These are phyloP conservation scores for Podospora comata DNA, from an alignment of 495 filamentous ascomycete species.

Conservation along the genomic window DNA sequence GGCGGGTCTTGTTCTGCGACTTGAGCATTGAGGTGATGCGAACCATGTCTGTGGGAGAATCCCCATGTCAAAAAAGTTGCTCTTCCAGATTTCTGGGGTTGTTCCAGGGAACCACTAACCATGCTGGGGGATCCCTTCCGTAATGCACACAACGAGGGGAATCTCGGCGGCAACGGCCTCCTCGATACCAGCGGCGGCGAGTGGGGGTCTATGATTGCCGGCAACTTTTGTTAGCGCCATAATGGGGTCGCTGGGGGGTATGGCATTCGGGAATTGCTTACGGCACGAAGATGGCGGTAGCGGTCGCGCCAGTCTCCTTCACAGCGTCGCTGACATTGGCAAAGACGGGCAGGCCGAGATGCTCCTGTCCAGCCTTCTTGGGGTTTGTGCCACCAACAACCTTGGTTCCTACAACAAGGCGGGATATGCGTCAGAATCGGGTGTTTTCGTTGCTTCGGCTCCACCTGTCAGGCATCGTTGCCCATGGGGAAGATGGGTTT, in stretches of 20 bases:
- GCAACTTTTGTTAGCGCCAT: slow-evolving; percentile 7
- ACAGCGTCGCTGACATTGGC: slow-evolving; percentile 83
- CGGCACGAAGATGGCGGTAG: slow-evolving; percentile 97
- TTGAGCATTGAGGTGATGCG: slow-evolving; percentile 98
- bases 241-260: background rate
- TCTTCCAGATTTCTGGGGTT: background rate
- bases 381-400: slow-evolving; percentile 98
- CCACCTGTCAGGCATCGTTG: background rate
- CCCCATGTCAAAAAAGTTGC: slow-evolving; percentile 15
- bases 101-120: slow-evolving; percentile 50
- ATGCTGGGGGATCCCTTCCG: slow-evolving; percentile 96
- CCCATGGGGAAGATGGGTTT: slow-evolving; percentile 28
- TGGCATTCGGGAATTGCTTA: slow-evolving; percentile 42
- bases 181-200: slow-evolving; percentile 93
- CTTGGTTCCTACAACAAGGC: slow-evolving; percentile 68
- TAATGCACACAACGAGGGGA: slow-evolving; percentile 93
- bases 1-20: slow-evolving; percentile 91
- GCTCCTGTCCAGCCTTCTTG: slow-evolving; percentile 89
- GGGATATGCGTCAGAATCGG: slow-evolving; percentile 19
- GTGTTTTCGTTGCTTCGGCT: slow-evolving; percentile 3
- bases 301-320: slow-evolving; percentile 84
- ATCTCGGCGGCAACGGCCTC: slow-evolving; percentile 93
- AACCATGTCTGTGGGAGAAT: slow-evolving; percentile 75
- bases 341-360: slow-evolving; percentile 93
- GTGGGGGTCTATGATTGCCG: slow-evolving; percentile 61